Conservation (phyloP, 371 early-diverging fungal species). For the Mucor indicus region DNA sequence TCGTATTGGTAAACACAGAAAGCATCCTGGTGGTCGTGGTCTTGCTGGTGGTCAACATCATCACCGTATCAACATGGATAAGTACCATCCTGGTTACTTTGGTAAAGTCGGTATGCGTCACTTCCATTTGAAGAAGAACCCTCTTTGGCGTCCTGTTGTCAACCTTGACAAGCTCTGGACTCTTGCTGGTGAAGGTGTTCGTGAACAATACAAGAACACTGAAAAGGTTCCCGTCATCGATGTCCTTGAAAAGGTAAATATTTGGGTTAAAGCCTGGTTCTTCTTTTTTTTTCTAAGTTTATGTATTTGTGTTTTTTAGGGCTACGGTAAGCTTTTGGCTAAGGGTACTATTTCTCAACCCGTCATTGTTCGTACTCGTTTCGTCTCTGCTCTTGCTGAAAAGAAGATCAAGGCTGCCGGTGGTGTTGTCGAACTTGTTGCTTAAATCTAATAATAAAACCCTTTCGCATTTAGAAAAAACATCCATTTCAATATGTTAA, state of each 20-base stretch:
- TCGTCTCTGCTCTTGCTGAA: constrained; percentile 94
- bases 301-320: constrained; percentile 30
- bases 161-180: constrained; percentile 96
- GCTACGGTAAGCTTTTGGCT: constrained; percentile 97
- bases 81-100: constrained; percentile 99
- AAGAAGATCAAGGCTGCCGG: constrained; percentile 98
- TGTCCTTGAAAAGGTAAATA: constrained; percentile 69
- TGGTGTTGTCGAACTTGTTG: constrained; percentile 59
- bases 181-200: constrained; percentile 89
- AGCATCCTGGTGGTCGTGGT: constrained; percentile 99
- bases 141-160: constrained; percentile 84
- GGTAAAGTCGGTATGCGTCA: constrained; percentile 99
- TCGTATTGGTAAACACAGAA: constrained; percentile 98
- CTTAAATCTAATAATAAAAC: too few species aligned
- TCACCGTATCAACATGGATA: constrained; percentile 99
- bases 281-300: neutral
- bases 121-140: constrained; percentile 96
- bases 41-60: constrained; percentile 99
- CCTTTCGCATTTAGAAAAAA: too few species aligned
- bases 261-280: neutral
- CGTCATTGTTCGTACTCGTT: constrained; percentile 97
- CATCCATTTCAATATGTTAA: too few species aligned
- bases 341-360: constrained; percentile 95
- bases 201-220: constrained; percentile 83
- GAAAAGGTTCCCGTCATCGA: constrained; percentile 95